Base-by-base conservation (phyloP, 2,329 filamentous ascomycete genomes). In the Phialophora macrospora region DNA sequence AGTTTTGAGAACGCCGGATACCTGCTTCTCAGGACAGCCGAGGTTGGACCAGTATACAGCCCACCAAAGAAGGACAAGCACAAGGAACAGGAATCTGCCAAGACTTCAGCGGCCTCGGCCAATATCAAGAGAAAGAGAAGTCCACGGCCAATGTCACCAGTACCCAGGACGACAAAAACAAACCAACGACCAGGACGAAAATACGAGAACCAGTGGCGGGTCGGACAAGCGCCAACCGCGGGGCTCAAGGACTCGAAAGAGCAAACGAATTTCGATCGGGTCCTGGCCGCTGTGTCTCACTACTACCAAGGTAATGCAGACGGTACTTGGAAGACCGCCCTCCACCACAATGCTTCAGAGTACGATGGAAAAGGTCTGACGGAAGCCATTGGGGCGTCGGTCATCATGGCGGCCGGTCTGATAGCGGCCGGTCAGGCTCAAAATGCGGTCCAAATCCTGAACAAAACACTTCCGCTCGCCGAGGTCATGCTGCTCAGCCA, bases 81-180 rank as follows among this genome's bases (percentile, higher is more conserved):
- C 9, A 22, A 38, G 3, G 28, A 52, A 12, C n/a, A 4, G n/a
- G 20, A 28, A 22, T 24, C 0, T 38, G 48, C 20, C 12, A 3
- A 41, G 30, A 38, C 46, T 11, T 12, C 48, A 24, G 48, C 20
- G 34, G 20, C 14, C 8, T 34, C 52, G 1, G 51, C 44, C 3
- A 83, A 86, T 67, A 82, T 80, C 70, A 93, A 93, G 81, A 84
- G 83, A 65, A 83, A 88, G 73, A 83, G 88, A 60, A 84, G 88
- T 71, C 82, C 85, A 62, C 46, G 20, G 17, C 17, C 58, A 38
- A 30, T 49, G 11, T 12, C 20, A 20, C 17, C 34, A 28, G 30
- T 14, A 3, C 22, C 46, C 2, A 79, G 75, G 14, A 76, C 72
- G 22, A 78, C 78, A 65, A 77, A 81, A 48, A n/a, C 57, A 34